Evolutionary conservation across 768 basidiomycete species (phyloP), one percentile per base, ranked within the genome.

Genomic region (Cubamyces sp.): DNA sequence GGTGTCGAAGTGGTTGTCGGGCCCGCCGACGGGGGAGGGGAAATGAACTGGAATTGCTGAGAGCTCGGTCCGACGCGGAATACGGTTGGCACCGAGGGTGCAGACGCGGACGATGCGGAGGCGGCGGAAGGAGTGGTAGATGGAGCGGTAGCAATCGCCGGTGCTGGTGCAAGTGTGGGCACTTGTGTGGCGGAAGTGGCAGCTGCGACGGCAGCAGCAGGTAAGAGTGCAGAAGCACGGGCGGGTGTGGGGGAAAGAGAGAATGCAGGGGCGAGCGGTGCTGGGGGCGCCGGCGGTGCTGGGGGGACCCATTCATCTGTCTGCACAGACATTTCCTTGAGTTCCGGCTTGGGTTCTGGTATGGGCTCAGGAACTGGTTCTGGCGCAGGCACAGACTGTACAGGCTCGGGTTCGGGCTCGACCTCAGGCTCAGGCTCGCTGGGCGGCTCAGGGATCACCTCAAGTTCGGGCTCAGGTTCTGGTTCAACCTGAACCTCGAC

Each of bases 241-340:
- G 65, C 54, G 25, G 67, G 62, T 11, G 59, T 52, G 6, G 69
- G 68, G 9, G 75, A 72, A 18, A 76, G 69, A 15, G 77, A 71
- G 8, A 49, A 7, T 0, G 61, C 45, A 46, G 69, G 60, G 34
- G 73, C 62, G 23, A 76, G 73, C 0, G 73, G 60, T 5, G 79
- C 75, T 41, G 69, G 60, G 23, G 75, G 71, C 1, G 78, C 72
- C 1, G 77, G 71, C 14, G 81, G 77, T 12, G 69, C 58, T 16
- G 70, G 68, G 11, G 84, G 84, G 15, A 71, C 75, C 88, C 87
- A 90, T 52, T 82, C 81, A 63, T 94, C 92, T 1, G 92, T 94
- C 76, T 94, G 92, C 37, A 87, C 85, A 3, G 86, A 89, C 62
- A 86, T 90, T 67, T 94, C 92, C 70, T 79, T 86, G 34, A 84